phyloP scores from a whole-genome alignment of 345 rosid species.

The Dimocarpus longan region DNA sequence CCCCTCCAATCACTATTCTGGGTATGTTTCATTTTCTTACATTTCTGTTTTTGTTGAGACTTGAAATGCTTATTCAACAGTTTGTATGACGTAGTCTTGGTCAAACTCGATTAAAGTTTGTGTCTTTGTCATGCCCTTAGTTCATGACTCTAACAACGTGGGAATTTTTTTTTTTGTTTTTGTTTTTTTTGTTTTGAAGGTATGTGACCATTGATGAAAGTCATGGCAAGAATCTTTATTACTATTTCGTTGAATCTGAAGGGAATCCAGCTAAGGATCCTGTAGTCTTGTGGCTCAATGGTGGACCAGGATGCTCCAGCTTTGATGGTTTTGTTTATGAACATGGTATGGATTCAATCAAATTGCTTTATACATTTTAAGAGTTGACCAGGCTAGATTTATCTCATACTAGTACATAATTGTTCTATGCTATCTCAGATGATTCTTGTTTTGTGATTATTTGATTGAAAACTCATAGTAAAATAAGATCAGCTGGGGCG shows the following conservation, averaged over 20 bases:
- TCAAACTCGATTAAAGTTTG: neutral
- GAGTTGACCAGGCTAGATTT: neutral
- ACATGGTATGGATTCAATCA: conserved; percentile 51
- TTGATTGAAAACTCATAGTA: neutral
- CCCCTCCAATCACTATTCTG: conserved; percentile 86
- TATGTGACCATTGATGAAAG: conserved; percentile 62
- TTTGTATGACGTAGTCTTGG: neutral
- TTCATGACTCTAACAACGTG: neutral
- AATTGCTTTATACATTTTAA: neutral
- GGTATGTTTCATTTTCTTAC: conserved; percentile 39
- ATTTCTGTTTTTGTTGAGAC: neutral
- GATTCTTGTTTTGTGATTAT: neutral
- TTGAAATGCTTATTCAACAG: neutral
- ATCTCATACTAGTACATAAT: neutral
- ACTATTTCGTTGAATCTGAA: conserved; percentile 82
- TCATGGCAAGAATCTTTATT: conserved; percentile 62
- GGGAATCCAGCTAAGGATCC: conserved; percentile 70
- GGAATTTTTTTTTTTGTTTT: conserved; percentile 11
- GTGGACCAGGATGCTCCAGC: conserved; percentile 99
- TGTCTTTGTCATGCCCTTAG: neutral
- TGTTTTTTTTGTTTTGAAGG: no score
- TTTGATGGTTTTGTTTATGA: conserved; percentile 88
- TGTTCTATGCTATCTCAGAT: neutral
- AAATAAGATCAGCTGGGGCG: neutral
- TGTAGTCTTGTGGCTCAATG: conserved; percentile 91